Evolutionary conservation across 805 yeast species (phyloP).

Genomic region (Cephaloascus fragrans): DNA sequence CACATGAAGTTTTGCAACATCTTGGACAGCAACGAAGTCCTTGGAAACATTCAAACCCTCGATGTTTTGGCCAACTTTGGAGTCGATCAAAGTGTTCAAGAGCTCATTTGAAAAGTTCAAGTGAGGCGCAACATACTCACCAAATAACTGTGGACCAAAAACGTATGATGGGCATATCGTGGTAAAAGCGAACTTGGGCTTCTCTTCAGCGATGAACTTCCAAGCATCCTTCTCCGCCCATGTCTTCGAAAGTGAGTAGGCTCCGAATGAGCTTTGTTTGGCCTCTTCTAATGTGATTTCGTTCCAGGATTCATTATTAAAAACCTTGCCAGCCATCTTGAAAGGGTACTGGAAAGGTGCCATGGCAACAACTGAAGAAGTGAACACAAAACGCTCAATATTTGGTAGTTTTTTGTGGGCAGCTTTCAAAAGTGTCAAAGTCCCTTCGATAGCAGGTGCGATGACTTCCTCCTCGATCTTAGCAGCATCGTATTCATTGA

Average conservation of each 20-base stretch:
- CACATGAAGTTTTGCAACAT: not conserved
- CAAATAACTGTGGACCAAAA: conserved; percentile 23
- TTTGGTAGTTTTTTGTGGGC: conserved; percentile 9
- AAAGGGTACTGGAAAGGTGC: not conserved
- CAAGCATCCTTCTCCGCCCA: conserved; percentile 35
- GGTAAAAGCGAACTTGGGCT: conserved; percentile 13
- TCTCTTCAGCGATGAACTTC: conserved; percentile 20
- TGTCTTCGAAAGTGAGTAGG: conserved; percentile 31
- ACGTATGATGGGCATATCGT: conserved; percentile 15
- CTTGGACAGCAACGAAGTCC: not conserved
- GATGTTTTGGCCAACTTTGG: not conserved
- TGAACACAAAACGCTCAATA: conserved; percentile 12
- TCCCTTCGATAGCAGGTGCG: conserved; percentile 21
- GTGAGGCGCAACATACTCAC: conserved; percentile 8
- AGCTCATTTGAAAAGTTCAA: not conserved
- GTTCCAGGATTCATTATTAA: conserved; percentile 8
- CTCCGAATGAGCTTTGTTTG: conserved; percentile 6
- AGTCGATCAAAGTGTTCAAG: not conserved
- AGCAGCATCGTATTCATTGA: conserved; percentile 9
- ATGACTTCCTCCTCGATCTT: conserved; percentile 4
- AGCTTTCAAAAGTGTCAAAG: conserved; percentile 14
- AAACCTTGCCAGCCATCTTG: conserved; percentile 4
- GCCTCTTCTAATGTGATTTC: conserved; percentile 8
- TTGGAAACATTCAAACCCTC: not conserved
- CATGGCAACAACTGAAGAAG: conserved; percentile 15